Percentiles rank a stretch among this genome's conserved stretches.
Evolutionary conservation across 2,329 filamentous ascomycete species (phyloP).

Genomic region (Teratosphaeria nubilosa): DNA sequence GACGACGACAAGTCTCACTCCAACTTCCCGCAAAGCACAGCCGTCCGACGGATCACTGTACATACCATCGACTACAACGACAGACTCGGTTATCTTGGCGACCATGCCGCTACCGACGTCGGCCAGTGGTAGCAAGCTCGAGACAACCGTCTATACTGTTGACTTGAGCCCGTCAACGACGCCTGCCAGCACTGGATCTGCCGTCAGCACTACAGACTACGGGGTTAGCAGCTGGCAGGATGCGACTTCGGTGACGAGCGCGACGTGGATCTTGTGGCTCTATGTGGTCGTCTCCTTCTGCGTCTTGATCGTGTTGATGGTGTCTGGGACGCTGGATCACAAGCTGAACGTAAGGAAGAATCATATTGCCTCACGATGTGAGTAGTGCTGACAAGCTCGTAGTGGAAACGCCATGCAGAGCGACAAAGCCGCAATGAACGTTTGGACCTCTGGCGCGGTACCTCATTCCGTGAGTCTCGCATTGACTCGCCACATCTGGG

Average conservation of each 20-base stretch:
- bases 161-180: neutral
- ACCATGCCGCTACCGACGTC: neutral
- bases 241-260: neutral
- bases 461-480: neutral
- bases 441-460: neutral
- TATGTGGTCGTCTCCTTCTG: neutral
- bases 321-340: neutral
- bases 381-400: neutral
- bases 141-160: neutral
- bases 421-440: neutral
- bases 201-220: neutral
- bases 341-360: neutral
- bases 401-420: neutral
- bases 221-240: neutral
- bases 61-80: neutral
- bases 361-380: neutral
- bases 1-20: neutral
- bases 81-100: neutral
- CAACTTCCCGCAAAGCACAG: neutral
- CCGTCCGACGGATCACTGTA: neutral
- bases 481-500: neutral
- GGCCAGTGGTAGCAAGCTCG: neutral
- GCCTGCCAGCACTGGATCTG: neutral
- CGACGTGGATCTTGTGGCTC: neutral
- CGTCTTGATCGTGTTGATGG: neutral